Conservation (phyloP, 345 rosid genomes). For the Lumnitzera racemosa region DNA sequence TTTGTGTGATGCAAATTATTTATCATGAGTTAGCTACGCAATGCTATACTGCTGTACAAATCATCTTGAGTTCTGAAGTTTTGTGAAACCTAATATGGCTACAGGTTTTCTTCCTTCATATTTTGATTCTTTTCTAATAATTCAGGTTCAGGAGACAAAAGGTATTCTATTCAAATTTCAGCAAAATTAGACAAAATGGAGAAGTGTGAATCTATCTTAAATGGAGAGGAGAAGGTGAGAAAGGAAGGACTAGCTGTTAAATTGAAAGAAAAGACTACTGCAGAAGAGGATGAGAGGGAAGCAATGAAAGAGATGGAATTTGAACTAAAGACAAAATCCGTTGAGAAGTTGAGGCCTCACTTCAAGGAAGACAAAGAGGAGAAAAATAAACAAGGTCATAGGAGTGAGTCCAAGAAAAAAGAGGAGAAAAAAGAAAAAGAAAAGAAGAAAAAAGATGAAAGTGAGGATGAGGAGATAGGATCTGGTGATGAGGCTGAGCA, state of each 20-base stretch:
- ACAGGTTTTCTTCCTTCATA: background rate
- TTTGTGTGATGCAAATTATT: no score
- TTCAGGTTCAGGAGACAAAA: conserved; percentile 9
- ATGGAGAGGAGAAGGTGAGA: conserved; percentile 27
- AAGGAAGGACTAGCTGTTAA: conserved; percentile 49
- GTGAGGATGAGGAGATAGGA: background rate
- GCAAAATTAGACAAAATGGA: conserved; percentile 14
- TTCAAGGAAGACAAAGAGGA: conserved; percentile 14
- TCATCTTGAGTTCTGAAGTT: no score
- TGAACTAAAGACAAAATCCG: conserved; percentile 50
- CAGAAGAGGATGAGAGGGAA: conserved; percentile 20
- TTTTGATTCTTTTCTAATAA: conserved; percentile 11
- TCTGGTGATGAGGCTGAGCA: background rate
- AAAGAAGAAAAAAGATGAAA: conserved; percentile 6
- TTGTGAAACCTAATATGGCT: background rate
- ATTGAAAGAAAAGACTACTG: conserved; percentile 39
- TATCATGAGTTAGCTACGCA: no score
- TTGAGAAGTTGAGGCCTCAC: conserved; percentile 41
- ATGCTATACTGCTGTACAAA: no score
- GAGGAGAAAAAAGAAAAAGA: conserved; percentile 5
- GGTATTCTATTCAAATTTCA: conserved; percentile 11
- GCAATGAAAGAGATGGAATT: conserved; percentile 37
- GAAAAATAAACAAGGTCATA: conserved; percentile 5
- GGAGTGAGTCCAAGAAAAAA: background rate
- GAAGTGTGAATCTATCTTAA: conserved; percentile 21